Base-by-base conservation (phyloP, 2,329 filamentous ascomycete genomes). In the Incumbomyces delicatus region DNA sequence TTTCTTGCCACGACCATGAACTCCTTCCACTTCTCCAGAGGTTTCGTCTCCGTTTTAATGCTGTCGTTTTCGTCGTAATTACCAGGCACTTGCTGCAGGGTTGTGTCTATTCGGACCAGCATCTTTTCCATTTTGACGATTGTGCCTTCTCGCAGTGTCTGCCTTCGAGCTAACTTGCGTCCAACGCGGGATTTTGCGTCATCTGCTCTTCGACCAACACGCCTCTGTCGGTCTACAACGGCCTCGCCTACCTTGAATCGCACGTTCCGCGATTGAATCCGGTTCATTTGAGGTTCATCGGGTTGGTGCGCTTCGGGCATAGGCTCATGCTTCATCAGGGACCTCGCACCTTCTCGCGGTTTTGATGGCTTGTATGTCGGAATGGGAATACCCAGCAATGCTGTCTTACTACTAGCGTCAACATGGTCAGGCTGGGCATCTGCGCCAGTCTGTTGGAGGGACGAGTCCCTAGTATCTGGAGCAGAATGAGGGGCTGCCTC, bases 101-200 rank as follows among this genome's bases (percentile, higher is more conserved):
- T 72, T 34, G 69, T 68, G 54, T 81, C 80, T 18, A 81, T 71
- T 17, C 77, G 71, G 16, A 83, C 74, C 17, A 84, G 71, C 80
- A 84, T 84, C 49, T 75, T 77, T 58, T 83, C 79, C 62, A 80
- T 79, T 61, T 82, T 82, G 48, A 83, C 66, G 43, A 83, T 76
- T 50, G 81, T 73, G 4, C 80, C 80, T 53, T 79, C 73, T 44
- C 69, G 64, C 18, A 68, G 58, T 18, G 71, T 63, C 27, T 59
- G 61, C 42, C 65, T 60, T 40, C 58, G 61, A 7, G 63, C 59
- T 35, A 61, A 56, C 44, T 59, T 63, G 4, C 56, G 56, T 20
- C 61, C 60, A 17, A 68, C 62, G 37, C 54, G 61, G 36, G 56
- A 59, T 47, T 61, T 62, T 10, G 63, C 68, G 46, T 51, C 62